Conservation (phyloP, 1,284 basidiomycete species). For the Melanopsichium pennsylvanicum region DNA sequence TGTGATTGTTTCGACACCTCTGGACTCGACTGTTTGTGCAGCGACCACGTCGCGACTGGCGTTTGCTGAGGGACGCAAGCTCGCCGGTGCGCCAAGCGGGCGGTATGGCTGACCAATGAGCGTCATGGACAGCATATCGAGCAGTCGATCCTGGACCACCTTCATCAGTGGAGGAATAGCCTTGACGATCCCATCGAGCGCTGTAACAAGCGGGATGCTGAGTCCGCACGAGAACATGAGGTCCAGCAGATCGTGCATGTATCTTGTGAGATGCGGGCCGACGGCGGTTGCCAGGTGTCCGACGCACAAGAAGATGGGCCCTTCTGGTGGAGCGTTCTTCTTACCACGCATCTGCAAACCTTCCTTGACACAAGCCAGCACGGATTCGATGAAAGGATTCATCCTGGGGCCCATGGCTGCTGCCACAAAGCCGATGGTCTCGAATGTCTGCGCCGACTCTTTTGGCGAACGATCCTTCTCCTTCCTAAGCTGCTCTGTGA, state of each 20-base stretch:
- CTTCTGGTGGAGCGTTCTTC: constrained; percentile 91
- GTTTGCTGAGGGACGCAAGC: constrained; percentile 32
- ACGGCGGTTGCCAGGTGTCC: constrained; percentile 95
- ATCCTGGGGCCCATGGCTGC: constrained; percentile 90
- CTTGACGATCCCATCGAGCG: constrained; percentile 83
- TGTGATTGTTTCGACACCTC: constrained; percentile 74
- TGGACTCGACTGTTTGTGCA: constrained; percentile 70
- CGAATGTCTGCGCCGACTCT: constrained; percentile 72
- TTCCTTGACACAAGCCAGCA: constrained; percentile 88
- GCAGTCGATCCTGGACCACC: constrained; percentile 82
- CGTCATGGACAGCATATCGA: constrained; percentile 59
- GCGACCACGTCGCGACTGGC: constrained; percentile 37
- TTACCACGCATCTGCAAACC: constrained; percentile 85
- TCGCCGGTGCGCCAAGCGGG: constrained; percentile 54
- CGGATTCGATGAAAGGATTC: constrained; percentile 92
- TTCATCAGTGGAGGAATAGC: constrained; percentile 89
- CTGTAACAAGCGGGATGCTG: constrained; percentile 85
- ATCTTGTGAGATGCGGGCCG: constrained; percentile 91
- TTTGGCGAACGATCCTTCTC: constrained; percentile 58
- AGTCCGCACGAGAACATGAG: constrained; percentile 95
- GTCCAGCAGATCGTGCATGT: constrained; percentile 94
- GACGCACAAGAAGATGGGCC: constrained; percentile 96
- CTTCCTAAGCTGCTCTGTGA: constrained; percentile 54
- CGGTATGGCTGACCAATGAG: constrained; percentile 62
- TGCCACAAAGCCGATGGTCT: constrained; percentile 95